Percentiles rank a stretch among this genome's conserved stretches.
Evolutionary conservation across 1,284 basidiomycete species (phyloP).

Genomic region (Trametes polyzona): DNA sequence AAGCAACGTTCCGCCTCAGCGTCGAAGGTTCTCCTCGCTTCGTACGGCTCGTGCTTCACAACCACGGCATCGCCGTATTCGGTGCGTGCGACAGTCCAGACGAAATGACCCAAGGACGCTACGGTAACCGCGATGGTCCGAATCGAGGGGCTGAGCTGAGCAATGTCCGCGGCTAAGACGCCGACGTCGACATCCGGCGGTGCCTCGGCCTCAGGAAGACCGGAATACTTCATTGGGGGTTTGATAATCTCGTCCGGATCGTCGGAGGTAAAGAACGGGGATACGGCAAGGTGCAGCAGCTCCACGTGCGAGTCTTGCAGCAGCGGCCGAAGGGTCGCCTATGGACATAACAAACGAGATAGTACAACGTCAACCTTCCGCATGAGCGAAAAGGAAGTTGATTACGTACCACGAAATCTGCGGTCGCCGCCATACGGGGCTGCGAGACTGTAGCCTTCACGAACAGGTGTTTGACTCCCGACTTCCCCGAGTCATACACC

Average conservation of each 20-base stretch:
- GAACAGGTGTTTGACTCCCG: not conserved
- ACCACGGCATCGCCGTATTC: too few species aligned
- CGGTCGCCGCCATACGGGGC: not conserved
- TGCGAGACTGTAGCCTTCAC: not conserved
- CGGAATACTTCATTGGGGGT: not conserved
- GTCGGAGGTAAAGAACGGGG: not conserved
- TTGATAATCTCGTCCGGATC: conserved; percentile 4
- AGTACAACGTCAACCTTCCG: too few species aligned
- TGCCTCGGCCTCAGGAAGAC: not conserved
- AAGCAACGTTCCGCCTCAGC: too few species aligned
- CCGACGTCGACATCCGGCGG: conserved; percentile 2
- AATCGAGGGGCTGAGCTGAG: not conserved
- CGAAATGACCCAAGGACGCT: not conserved
- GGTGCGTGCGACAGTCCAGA: conserved; percentile 15
- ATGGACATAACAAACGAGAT: too few species aligned
- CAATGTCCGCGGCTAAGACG: not conserved
- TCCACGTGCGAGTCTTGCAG: conserved; percentile 1
- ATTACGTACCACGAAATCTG: not conserved
- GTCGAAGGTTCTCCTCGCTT: too few species aligned
- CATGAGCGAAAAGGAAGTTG: too few species aligned
- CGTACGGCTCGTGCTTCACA: too few species aligned
- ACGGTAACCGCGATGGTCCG: conserved; percentile 8
- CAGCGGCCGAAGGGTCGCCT: not conserved
- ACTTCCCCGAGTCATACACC: not conserved
- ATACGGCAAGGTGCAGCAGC: conserved; percentile 9